Conservation (phyloP, 1,139 yeast species). For the Lipomyces yarrowii region DNA sequence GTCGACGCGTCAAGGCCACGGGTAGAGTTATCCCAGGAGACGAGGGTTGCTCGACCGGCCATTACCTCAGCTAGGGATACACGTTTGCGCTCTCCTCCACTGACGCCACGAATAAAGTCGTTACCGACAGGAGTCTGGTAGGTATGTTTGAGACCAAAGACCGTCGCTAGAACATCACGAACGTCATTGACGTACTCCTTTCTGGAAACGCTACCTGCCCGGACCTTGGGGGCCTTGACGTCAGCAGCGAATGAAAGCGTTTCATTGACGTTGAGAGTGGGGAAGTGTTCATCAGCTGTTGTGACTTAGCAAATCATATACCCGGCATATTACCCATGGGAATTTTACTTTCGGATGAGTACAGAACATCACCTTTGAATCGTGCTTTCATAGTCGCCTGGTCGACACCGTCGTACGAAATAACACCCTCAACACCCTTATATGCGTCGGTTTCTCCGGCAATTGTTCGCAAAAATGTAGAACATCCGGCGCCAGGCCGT, state of each 20-base stretch:
- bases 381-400: slow-evolving; percentile 52
- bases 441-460: slow-evolving; percentile 55
- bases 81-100: slow-evolving; percentile 85
- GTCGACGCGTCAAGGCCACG: slow-evolving; percentile 76
- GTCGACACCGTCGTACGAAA: slow-evolving; percentile 54
- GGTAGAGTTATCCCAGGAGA: slow-evolving; percentile 81
- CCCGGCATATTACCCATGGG: slow-evolving; percentile 50
- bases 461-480: slow-evolving; percentile 56
- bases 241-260: slow-evolving; percentile 66
- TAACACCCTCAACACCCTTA: slow-evolving; percentile 40
- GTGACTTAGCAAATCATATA: slow-evolving; percentile 56
- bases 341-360: slow-evolving; percentile 35
- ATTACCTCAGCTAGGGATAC: slow-evolving; percentile 75
- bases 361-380: slow-evolving; percentile 71
- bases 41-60: slow-evolving; percentile 58
- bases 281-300: slow-evolving; percentile 66
- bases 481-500: slow-evolving; percentile 69
- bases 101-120: slow-evolving; percentile 73
- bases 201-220: slow-evolving; percentile 60
- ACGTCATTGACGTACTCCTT: slow-evolving; percentile 60
- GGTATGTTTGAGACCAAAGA: slow-evolving; percentile 69
- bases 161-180: slow-evolving; percentile 70
- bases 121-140: slow-evolving; percentile 68
- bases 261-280: slow-evolving; percentile 70
- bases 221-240: slow-evolving; percentile 60